Percentiles rank a stretch among this genome's conserved stretches.
Evolutionary conservation across 2,329 filamentous ascomycete species (phyloP).

Genomic region (Fusarium sp.): DNA sequence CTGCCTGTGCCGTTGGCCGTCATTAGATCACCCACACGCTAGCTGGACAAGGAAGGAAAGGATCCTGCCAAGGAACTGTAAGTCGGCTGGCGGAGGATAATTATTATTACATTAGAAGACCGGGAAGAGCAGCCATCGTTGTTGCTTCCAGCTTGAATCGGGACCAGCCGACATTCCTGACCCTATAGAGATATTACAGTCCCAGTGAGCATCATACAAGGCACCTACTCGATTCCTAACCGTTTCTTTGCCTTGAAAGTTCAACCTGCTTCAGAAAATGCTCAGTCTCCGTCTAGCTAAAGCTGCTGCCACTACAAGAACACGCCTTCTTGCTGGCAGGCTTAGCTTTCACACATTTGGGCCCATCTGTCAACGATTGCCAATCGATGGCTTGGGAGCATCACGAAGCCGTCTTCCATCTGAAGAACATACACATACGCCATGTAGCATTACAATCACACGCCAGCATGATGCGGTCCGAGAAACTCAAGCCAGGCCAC

Average conservation of each 20-base stretch:
- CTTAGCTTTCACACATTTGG: not conserved
- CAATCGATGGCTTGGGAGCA: not conserved
- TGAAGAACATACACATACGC: not conserved
- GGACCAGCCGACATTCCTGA: not conserved
- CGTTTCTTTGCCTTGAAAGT: not conserved
- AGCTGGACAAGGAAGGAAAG: not conserved
- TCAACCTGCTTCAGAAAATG: not conserved
- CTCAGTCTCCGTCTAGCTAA: not conserved
- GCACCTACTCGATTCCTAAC: not conserved
- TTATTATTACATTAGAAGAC: not conserved
- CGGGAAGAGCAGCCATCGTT: not conserved
- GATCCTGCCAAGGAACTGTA: not conserved
- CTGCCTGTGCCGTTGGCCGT: not conserved
- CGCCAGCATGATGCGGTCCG: not conserved
- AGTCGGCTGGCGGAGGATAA: not conserved
- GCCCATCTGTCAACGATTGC: not conserved
- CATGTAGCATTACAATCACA: not conserved
- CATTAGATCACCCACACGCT: not conserved
- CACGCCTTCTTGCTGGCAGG: not conserved
- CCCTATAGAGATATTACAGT: not conserved
- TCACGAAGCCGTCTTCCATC: not conserved
- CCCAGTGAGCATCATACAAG: not conserved
- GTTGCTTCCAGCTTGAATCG: not conserved
- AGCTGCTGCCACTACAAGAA: not conserved
- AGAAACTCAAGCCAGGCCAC: constrained; percentile 17